These are phyloP conservation scores for Mimosa pudica DNA, from an alignment of 306 rosid species.

Conservation along the genomic window DNA sequence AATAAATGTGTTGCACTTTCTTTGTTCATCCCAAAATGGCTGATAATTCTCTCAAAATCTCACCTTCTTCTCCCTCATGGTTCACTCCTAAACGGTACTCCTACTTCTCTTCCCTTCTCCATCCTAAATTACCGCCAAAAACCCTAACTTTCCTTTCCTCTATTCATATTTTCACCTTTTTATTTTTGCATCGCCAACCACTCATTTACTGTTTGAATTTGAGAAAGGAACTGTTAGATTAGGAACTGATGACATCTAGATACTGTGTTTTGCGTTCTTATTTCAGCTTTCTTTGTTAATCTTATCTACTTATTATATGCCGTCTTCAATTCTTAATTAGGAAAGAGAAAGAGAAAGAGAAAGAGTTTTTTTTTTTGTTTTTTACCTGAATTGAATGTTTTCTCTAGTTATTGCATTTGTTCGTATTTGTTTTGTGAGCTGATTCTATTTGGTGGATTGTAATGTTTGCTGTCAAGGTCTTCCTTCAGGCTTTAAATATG, in stretches of 20 bases:
- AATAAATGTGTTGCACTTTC: not conserved
- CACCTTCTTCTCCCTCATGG: conserved; percentile 45
- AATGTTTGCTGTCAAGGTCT: not conserved
- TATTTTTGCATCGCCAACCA: not conserved
- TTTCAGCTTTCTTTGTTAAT: not conserved
- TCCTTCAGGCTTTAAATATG: not conserved
- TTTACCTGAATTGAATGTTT: not conserved
- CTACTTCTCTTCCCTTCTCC: not conserved
- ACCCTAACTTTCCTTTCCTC: too few relatives aligned
- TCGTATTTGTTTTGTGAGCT: not conserved
- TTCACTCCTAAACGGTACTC: conserved; percentile 48
- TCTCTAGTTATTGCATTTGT: not conserved
- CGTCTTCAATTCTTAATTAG: not conserved
- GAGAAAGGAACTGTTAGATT: not conserved
- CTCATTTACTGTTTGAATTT: not conserved
- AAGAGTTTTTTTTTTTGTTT: not conserved
- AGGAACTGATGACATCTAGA: not conserved
- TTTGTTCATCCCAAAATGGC: conserved; percentile 32
- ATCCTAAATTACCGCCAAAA: too few relatives aligned
- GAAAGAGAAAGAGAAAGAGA: not conserved
- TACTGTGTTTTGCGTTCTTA: not conserved
- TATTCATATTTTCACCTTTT: not conserved
- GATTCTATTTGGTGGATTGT: not conserved
- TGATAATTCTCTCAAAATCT: not conserved
- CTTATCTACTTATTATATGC: not conserved